Conservation (phyloP, 495 filamentous ascomycete genomes). For the Lindgomyces ingoldianus region DNA sequence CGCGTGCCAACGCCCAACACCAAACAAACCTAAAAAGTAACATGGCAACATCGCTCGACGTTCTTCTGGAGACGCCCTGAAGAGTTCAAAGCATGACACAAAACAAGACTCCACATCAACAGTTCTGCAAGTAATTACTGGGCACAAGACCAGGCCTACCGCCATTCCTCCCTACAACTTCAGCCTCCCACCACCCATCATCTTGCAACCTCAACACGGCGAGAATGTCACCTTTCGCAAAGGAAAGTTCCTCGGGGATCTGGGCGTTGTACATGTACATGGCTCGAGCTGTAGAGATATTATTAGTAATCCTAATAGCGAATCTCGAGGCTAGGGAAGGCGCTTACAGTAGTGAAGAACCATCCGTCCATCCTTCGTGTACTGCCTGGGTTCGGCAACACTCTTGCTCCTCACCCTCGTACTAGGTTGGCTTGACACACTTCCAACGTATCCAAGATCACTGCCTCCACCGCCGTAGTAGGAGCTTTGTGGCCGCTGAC, state of each 20-base stretch:
- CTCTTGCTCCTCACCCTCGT: conserved; percentile 76
- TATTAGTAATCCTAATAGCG: conserved; percentile 10
- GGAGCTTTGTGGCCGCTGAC: conserved; percentile 37
- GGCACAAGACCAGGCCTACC: conserved; percentile 82
- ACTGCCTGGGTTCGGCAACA: conserved; percentile 70
- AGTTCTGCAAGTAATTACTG: conserved; percentile 90
- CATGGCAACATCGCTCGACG: neutral
- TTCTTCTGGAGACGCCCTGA: neutral
- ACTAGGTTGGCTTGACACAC: conserved; percentile 45
- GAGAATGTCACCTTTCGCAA: conserved; percentile 87
- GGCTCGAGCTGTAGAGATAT: conserved; percentile 70
- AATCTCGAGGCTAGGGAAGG: neutral
- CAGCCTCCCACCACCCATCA: conserved; percentile 99
- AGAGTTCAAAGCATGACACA: neutral
- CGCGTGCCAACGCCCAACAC: neutral
- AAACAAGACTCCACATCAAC: conserved; percentile 43
- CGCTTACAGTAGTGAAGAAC: conserved; percentile 90
- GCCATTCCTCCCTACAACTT: conserved; percentile 71
- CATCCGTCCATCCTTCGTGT: conserved; percentile 79
- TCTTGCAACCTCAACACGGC: conserved; percentile 91
- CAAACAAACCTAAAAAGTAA: neutral
- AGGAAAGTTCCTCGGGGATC: conserved; percentile 92
- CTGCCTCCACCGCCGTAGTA: conserved; percentile 5
- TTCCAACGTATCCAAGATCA: conserved; percentile 15
- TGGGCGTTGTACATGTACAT: conserved; percentile 92